A percentile compares a stretch with the other conserved stretches of the same genome.
These are phyloP conservation scores for Angomonas deanei DNA, from an alignment of 208 protist genomes.

Conservation along the genomic window DNA sequence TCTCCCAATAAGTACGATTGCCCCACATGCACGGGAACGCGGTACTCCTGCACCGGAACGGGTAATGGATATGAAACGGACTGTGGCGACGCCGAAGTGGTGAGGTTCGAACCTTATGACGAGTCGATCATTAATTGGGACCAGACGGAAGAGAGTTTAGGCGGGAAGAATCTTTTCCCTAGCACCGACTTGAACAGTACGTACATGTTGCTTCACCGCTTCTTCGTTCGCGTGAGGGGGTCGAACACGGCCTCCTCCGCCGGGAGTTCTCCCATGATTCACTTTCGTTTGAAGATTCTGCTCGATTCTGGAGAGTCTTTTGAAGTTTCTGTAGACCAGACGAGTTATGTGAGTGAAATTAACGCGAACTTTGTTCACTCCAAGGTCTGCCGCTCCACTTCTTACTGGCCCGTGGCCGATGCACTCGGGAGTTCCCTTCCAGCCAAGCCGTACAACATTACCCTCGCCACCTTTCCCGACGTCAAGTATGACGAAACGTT, in stretches of 20 bases:
- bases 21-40: constrained; percentile 62
- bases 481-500: constrained; percentile 1
- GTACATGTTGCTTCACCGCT: constrained; percentile 39
- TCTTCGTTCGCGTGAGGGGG: constrained; percentile 56
- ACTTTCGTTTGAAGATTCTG: constrained; percentile 41
- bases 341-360: constrained; percentile 68
- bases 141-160: neutral
- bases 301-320: constrained; percentile 37
- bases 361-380: constrained; percentile 42
- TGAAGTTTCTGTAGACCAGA: constrained; percentile 58
- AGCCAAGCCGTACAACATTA: constrained; percentile 45
- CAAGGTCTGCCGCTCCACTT: constrained; percentile 49
- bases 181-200: constrained; percentile 25
- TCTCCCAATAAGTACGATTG: constrained; percentile 57
- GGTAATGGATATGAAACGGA: constrained; percentile 43
- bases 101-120: constrained; percentile 44
- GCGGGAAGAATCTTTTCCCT: constrained; percentile 22
- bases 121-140: constrained; percentile 20
- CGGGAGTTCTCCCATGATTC: constrained; percentile 36
- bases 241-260: constrained; percentile 22
- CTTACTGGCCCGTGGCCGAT: constrained; percentile 80
- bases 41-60: constrained; percentile 40
- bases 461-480: constrained; percentile 9
- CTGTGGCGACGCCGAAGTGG: constrained; percentile 41
- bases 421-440: constrained; percentile 67